Evolutionary conservation across 345 rosid genomes (phyloP).

Genomic region (Gossypium thurberi): DNA sequence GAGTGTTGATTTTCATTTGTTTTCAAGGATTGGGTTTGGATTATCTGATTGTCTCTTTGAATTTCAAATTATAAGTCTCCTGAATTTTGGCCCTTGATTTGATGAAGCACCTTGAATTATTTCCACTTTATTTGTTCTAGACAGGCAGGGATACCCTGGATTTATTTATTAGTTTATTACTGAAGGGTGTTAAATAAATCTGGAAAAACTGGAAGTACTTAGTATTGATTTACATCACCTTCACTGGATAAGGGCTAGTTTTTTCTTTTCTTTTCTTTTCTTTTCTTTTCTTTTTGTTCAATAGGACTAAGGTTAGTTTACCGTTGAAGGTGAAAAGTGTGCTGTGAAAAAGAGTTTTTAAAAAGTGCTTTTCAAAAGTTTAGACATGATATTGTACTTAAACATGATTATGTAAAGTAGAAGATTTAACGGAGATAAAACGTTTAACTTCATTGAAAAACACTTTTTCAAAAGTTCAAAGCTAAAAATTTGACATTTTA

Average conservation of each 20-base stretch:
- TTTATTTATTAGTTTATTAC: neutral
- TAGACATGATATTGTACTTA: no score
- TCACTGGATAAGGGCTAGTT: neutral
- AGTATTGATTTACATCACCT: neutral
- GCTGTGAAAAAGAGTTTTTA: no score
- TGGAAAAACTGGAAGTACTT: neutral
- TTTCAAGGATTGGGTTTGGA: neutral
- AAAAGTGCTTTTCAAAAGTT: no score
- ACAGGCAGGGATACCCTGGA: constrained; percentile 5
- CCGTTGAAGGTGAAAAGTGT: no score
- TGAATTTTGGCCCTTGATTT: neutral
- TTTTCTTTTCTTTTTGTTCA: no score
- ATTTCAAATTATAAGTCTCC: neutral
- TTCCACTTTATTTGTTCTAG: neutral
- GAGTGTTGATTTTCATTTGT: neutral
- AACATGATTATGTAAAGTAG: no score
- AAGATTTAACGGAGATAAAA: no score
- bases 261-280: no score
- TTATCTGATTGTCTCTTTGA: neutral
- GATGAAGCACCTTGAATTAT: neutral
- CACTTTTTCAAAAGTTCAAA: no score
- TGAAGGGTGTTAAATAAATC: neutral
- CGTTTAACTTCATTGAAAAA: no score
- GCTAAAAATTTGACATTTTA: no score
- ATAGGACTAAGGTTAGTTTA: no score